Conservation (phyloP, 371 early-diverging fungal genomes). For the Rhizopus sp. region DNA sequence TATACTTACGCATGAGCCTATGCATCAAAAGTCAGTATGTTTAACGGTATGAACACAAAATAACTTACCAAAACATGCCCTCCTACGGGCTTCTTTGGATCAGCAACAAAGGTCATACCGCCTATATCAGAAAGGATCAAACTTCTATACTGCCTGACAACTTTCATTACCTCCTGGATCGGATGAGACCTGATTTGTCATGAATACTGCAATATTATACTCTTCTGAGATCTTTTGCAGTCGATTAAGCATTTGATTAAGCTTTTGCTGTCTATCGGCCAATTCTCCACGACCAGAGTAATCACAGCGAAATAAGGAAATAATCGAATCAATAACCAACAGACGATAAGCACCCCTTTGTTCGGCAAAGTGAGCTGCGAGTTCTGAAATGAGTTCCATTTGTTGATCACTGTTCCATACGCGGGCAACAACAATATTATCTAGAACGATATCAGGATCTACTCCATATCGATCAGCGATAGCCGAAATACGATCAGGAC, state of each 20-base stretch:
- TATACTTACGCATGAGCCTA: constrained; percentile 59
- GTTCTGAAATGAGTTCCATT: constrained; percentile 71
- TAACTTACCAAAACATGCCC: constrained; percentile 68
- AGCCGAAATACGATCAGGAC: constrained; percentile 75
- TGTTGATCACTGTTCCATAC: constrained; percentile 88
- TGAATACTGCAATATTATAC: constrained; percentile 84
- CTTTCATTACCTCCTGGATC: constrained; percentile 46
- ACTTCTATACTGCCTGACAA: constrained; percentile 34
- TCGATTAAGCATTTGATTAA: constrained; percentile 80
- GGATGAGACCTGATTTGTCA: constrained; percentile 83
- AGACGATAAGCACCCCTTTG: constrained; percentile 67
- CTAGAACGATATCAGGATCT: constrained; percentile 65
- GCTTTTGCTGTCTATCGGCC: constrained; percentile 88
- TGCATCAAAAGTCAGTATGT: not conserved
- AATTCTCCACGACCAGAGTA: constrained; percentile 87
- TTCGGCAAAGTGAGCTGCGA: constrained; percentile 77
- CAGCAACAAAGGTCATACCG: constrained; percentile 76
- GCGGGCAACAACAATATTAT: constrained; percentile 74
- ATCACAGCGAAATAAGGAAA: constrained; percentile 78
- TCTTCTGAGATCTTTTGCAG: constrained; percentile 84
- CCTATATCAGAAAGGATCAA: constrained; percentile 47
- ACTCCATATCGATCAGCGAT: constrained; percentile 80
- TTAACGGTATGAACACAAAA: not conserved
- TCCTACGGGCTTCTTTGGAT: constrained; percentile 87
- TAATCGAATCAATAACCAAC: constrained; percentile 81